Percentiles rank a stretch among this genome's conserved stretches.
Conservation (phyloP, 2,329 filamentous ascomycete species). For the Diaporthe citri region DNA sequence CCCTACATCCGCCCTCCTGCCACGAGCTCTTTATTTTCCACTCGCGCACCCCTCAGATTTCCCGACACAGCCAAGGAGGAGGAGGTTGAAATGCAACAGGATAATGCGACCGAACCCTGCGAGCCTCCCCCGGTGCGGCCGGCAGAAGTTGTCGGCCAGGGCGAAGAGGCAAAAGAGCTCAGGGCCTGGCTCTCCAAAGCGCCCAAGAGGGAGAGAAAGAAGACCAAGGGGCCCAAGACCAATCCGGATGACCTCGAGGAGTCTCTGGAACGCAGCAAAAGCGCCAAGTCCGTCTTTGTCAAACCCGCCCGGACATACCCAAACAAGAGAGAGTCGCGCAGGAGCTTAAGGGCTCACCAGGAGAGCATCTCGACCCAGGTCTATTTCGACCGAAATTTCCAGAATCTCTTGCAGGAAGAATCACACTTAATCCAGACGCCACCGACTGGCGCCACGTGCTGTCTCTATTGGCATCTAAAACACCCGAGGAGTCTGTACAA, state of each 20-base stretch:
- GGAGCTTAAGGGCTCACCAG: conserved; percentile 42
- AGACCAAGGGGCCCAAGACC: background rate
- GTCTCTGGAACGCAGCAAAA: conserved; percentile 31
- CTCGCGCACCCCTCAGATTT: background rate
- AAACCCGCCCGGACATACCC: conserved; percentile 43
- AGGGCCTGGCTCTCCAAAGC: conserved; percentile 8
- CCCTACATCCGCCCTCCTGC: background rate
- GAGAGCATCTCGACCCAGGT: conserved; percentile 52
- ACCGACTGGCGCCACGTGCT: conserved; percentile 57
- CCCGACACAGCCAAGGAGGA: background rate
- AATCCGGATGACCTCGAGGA: conserved; percentile 13
- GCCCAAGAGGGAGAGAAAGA: background rate
- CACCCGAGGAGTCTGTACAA: conserved; percentile 42
- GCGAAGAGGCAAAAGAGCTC: background rate
- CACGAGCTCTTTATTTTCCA: conserved; percentile 3
- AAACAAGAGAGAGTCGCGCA: conserved; percentile 41
- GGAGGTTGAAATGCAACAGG: background rate
- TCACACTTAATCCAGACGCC: background rate
- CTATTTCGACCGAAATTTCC: conserved; percentile 52
- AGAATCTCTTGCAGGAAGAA: background rate
- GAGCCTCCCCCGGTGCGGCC: background rate
- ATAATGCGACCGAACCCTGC: background rate
- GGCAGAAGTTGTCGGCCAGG: background rate
- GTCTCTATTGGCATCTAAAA: conserved; percentile 53
- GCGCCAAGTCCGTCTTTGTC: conserved; percentile 47